Evolutionary conservation across 768 basidiomycete species (phyloP).

Genomic region (Lactifluus volemus): DNA sequence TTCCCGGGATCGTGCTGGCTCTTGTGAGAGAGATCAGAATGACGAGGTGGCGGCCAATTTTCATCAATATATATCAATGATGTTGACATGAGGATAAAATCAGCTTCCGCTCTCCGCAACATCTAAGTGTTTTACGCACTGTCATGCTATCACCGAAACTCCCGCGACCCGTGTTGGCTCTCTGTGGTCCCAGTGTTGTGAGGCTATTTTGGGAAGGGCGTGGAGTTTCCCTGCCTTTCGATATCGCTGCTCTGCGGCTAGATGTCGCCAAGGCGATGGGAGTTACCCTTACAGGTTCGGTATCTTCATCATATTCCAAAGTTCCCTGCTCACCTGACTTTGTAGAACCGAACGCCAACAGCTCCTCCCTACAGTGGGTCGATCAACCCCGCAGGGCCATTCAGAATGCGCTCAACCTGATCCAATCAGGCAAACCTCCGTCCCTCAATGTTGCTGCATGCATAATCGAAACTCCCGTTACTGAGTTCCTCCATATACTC

Average conservation of each 20-base stretch:
- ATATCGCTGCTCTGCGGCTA: conserved; percentile 33
- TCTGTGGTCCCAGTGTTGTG: conserved; percentile 53
- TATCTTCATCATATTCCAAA: not conserved
- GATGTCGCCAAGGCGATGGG: conserved; percentile 34
- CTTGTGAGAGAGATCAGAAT: conserved; percentile 50
- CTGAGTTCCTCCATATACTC: conserved; percentile 54
- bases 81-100: not conserved
- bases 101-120: conserved; percentile 42
- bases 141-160: conserved; percentile 56
- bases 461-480: conserved; percentile 47
- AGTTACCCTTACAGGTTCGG: conserved; percentile 31
- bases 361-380: conserved; percentile 29
- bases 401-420: conserved; percentile 45
- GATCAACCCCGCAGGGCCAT: conserved; percentile 51
- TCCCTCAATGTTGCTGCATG: conserved; percentile 59
- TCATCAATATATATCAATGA: not conserved
- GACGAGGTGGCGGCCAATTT: not conserved
- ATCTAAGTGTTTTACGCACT: conserved; percentile 58
- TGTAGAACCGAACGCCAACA: not conserved
- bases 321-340: not conserved
- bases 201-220: conserved; percentile 34
- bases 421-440: conserved; percentile 54
- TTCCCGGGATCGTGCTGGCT: conserved; percentile 61
- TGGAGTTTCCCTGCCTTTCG: conserved; percentile 26
- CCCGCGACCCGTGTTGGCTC: conserved; percentile 54